phyloP scores from a whole-genome alignment of 208 protist genomes.

The Porcisia hertigi region DNA sequence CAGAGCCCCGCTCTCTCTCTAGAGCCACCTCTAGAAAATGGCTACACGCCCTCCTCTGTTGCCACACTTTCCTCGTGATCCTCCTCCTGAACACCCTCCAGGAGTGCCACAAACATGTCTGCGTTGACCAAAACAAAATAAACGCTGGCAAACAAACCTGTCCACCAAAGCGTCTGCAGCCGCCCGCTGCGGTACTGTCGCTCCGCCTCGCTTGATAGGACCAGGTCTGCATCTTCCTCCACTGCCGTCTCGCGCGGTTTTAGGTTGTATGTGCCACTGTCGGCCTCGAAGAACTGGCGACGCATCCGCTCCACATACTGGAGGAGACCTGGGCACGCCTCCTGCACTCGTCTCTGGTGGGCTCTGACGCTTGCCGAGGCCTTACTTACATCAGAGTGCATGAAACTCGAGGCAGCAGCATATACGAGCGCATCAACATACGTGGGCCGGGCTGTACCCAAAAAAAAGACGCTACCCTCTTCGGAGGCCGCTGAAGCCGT shows the following conservation, averaged over 20 bases:
- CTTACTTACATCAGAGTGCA: conserved; percentile 70
- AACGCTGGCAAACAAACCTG: conserved; percentile 46
- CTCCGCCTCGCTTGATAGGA: conserved; percentile 23
- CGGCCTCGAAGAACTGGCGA: conserved; percentile 77
- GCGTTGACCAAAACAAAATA: conserved; percentile 80
- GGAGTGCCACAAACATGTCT: conserved; percentile 47
- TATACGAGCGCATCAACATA: conserved; percentile 74
- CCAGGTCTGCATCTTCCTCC: not conserved
- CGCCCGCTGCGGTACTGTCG: conserved; percentile 62
- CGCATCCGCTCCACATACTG: conserved; percentile 78
- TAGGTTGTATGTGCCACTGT: conserved; percentile 70
- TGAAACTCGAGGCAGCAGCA: conserved; percentile 66
- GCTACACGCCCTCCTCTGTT: not conserved
- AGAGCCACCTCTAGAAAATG: not conserved
- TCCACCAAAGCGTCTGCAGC: conserved; percentile 52
- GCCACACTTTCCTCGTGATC: conserved; percentile 8
- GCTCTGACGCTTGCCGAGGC: not conserved
- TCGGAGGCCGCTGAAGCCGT: conserved; percentile 25
- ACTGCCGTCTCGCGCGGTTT: conserved; percentile 23
- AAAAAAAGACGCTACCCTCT: conserved; percentile 50
- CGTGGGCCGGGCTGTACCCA: conserved; percentile 59
- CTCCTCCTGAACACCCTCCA: conserved; percentile 42
- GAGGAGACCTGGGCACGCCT: conserved; percentile 59
- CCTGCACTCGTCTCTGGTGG: conserved; percentile 48
- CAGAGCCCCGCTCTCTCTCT: conserved; percentile 4